Evolutionary conservation across 2,329 filamentous ascomycete genomes (phyloP), one percentile per base, ranked within the genome.

Genomic region (Pseudogymnoascus sp.): DNA sequence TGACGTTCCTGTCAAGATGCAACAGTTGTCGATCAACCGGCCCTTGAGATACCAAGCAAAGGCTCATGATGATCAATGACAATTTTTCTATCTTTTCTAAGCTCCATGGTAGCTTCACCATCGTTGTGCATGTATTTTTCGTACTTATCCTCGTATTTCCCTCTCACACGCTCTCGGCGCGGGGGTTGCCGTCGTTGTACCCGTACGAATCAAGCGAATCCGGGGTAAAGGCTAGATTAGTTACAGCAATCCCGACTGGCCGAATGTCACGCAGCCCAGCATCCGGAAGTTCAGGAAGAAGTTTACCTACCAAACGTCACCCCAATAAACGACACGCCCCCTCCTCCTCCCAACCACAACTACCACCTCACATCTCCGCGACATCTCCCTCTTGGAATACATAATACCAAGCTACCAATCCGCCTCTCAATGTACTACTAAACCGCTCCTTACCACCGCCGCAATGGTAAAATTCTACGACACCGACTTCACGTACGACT

Each of bases 401-500:
- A 52, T 13, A 52, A 30, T 30, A 12, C 26, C 15, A 52, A 30
- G 45, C 45, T 15, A 30, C 23, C 45, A 33, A 52, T 52, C 30
- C 15, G 45, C 26, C 30, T 52, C 45, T 52, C 45, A 52, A 52
- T 52, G 55, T 39, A 57, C 55, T 57, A 35, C 55, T 57, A 35
- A 35, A 57, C 23, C 13, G 55, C 35, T 57, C 55, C 37, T 59
- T 59, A 48, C 33, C 19, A 57, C 59, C 48, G 56, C 30, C 55
- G 59, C 57, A 56, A 72, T 72, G 70, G 70, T 72, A 45, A 71
- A 71, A 66, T 71, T 71, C 64, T 71, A 69, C 66, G 69, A 71
- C 59, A 84, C 82, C 67, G 83, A 81, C 74, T 86, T 89, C 72
- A 82, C 80, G 68, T 91, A 92, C 79, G 80, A 85, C 65, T 90